A percentile compares a stretch with the other conserved stretches of the same genome.
These are phyloP conservation scores for Spizellomyces sp. DNA, from an alignment of 192 early-diverging fungal species.

Conservation along the genomic window DNA sequence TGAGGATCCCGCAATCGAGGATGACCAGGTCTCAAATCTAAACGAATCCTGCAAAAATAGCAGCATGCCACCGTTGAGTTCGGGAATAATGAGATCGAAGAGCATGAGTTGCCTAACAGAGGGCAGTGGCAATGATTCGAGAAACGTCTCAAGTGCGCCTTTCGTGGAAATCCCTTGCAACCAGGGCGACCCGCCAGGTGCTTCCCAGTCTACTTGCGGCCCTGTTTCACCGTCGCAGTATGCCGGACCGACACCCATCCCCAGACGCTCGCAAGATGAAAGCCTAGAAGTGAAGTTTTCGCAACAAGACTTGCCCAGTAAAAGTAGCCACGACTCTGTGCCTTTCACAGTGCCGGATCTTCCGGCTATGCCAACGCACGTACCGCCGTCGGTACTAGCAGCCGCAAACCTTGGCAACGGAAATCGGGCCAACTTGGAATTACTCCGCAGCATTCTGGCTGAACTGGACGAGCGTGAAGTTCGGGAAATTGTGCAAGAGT, in stretches of 20 bases:
- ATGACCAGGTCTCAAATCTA: not conserved
- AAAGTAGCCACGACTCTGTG: not conserved
- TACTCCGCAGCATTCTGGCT: conserved; percentile 21
- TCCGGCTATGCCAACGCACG: not conserved
- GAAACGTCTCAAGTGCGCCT: not conserved
- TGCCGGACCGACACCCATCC: too few relatives aligned
- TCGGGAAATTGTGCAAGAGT: conserved; percentile 13
- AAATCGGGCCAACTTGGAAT: conserved; percentile 16
- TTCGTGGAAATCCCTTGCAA: not conserved
- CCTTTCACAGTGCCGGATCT: not conserved
- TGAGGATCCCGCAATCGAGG: not conserved
- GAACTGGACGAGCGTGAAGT: conserved; percentile 22
- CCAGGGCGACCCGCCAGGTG: not conserved
- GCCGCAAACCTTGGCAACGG: not conserved
- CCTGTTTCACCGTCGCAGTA: too few relatives aligned
- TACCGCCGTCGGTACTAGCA: not conserved
- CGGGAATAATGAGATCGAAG: not conserved
- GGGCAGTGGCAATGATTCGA: too few relatives aligned
- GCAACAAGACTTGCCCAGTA: not conserved
- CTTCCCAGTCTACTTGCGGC: not conserved
- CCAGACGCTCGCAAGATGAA: not conserved
- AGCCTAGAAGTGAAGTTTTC: not conserved
- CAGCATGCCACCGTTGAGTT: not conserved
- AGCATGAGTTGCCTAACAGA: not conserved
- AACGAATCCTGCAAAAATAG: not conserved